Evolutionary conservation across 495 filamentous ascomycete species (phyloP).

Genomic region (Xanthoparmelia taractica): DNA sequence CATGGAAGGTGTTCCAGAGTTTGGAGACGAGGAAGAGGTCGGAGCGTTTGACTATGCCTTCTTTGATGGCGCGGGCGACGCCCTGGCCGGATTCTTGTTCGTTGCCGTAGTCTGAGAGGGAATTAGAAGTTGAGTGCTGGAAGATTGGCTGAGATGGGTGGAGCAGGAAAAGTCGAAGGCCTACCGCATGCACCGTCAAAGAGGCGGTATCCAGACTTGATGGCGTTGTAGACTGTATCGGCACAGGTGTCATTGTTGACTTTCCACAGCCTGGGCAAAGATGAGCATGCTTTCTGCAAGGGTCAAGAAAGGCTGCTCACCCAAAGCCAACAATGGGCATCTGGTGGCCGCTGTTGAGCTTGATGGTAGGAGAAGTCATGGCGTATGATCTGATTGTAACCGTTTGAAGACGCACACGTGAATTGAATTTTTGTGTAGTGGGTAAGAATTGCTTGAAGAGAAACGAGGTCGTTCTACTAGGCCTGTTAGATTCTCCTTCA

Average conservation of each 20-base stretch:
- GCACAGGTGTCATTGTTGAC: constrained; percentile 69
- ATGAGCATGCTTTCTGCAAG: constrained; percentile 5
- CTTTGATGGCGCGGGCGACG: constrained; percentile 76
- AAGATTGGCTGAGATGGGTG: not conserved
- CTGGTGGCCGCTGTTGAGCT: constrained; percentile 70
- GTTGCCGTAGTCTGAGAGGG: constrained; percentile 72
- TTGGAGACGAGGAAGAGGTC: constrained; percentile 91
- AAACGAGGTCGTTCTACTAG: constrained; percentile 12
- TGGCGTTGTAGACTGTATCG: constrained; percentile 79
- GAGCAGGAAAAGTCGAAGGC: constrained; percentile 22
- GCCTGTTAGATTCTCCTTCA: not conserved
- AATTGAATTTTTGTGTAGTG: not conserved
- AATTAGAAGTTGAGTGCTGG: not conserved
- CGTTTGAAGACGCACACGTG: not conserved
- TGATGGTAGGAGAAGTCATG: constrained; percentile 50
- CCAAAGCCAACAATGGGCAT: constrained; percentile 83
- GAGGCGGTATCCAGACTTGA: constrained; percentile 79
- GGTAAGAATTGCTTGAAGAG: constrained; percentile 3
- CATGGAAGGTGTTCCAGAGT: constrained; percentile 88
- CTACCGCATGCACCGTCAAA: constrained; percentile 83
- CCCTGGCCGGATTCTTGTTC: constrained; percentile 78
- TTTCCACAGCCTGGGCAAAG: constrained; percentile 67
- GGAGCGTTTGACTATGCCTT: constrained; percentile 75
- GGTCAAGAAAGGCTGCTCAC: constrained; percentile 10
- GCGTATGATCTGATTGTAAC: constrained; percentile 26